These are phyloP conservation scores for Phanerochaete sordida DNA, from an alignment of 768 basidiomycete genomes.

Conservation along the genomic window DNA sequence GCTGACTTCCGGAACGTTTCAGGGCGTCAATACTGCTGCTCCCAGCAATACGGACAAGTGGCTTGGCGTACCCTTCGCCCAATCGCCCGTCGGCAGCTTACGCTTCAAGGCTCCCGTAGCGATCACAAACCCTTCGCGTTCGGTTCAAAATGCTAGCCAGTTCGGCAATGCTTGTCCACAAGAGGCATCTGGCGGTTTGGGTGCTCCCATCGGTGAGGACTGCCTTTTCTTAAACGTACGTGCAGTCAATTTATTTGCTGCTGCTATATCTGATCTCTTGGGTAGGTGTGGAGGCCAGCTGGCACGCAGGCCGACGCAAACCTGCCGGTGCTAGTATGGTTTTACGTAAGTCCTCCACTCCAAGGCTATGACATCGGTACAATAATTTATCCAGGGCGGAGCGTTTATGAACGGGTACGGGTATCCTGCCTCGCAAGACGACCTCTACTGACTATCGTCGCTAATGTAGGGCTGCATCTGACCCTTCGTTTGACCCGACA, in stretches of 20 bases:
- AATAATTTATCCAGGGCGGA: constrained; percentile 41
- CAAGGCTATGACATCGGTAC: neutral
- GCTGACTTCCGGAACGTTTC: constrained; percentile 9
- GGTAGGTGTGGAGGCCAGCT: constrained; percentile 29
- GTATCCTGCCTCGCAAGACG: too few relatives aligned
- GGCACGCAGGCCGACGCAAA: constrained; percentile 18
- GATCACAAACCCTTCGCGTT: constrained; percentile 29
- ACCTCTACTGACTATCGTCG: too few relatives aligned
- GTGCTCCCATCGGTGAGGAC: constrained; percentile 47
- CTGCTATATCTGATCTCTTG: too few relatives aligned
- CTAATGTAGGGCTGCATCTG: constrained; percentile 45
- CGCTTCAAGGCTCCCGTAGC: constrained; percentile 55
- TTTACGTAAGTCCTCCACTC: constrained; percentile 23
- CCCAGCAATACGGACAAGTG: constrained; percentile 44
- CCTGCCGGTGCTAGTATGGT: constrained; percentile 32
- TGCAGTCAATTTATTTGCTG: too few relatives aligned
- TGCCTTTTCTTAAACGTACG: constrained; percentile 54
- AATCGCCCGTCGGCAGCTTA: constrained; percentile 50
- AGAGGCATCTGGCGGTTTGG: constrained; percentile 30
- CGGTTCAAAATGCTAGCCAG: constrained; percentile 37
- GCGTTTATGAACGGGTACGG: constrained; percentile 44
- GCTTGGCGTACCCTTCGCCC: constrained; percentile 60
- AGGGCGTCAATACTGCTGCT: constrained; percentile 28
- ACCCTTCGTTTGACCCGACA: constrained; percentile 41
- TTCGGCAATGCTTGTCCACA: constrained; percentile 61